A percentile compares a stretch with the other conserved stretches of the same genome.
Evolutionary conservation across 306 rosid genomes (phyloP).

Genomic region (Cucumis hystrix): DNA sequence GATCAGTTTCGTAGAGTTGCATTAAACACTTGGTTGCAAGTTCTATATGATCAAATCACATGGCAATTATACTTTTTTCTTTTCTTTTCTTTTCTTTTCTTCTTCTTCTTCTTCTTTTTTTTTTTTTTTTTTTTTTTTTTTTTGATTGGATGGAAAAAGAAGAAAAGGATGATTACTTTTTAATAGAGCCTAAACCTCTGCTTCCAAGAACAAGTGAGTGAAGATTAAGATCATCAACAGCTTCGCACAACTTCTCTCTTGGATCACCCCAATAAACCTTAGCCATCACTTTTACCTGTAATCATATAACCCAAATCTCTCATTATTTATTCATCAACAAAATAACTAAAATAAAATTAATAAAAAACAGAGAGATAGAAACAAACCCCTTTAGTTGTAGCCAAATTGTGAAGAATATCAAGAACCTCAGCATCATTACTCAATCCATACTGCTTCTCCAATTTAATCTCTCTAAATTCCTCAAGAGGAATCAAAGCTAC

Average conservation of each 20-base stretch:
- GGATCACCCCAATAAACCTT: constrained; percentile 90
- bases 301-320: no score
- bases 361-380: neutral
- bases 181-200: constrained; percentile 29
- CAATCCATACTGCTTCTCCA: constrained; percentile 67
- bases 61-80: no score
- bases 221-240: constrained; percentile 20
- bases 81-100: no score
- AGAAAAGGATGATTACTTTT: neutral
- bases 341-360: constrained; percentile 15
- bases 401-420: neutral
- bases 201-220: constrained; percentile 50
- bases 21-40: no score
- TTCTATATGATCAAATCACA: no score
- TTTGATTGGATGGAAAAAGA: no score
- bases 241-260: neutral
- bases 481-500: constrained; percentile 62
- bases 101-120: no score
- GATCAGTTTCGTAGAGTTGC: no score
- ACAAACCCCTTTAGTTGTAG: neutral
- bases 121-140: no score
- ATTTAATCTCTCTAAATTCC: constrained; percentile 49
- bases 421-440: constrained; percentile 18
- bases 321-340: neutral
- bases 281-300: constrained; percentile 38